phyloP scores from a whole-genome alignment of 768 basidiomycete genomes.

The Paxillus rubicundulus region DNA sequence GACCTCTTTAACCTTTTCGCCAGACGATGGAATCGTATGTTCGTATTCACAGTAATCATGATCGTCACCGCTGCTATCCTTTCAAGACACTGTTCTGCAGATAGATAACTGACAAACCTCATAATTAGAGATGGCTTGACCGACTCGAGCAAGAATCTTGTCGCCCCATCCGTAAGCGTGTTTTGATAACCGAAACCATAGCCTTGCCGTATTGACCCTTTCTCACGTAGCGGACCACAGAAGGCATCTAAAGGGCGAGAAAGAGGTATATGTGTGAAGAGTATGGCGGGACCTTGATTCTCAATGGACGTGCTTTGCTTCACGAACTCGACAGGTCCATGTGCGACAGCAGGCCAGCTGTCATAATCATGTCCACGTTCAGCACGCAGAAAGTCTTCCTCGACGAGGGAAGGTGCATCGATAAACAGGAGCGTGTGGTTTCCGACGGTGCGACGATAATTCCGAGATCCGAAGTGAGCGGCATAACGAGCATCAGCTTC shows the following conservation, averaged over 20 bases:
- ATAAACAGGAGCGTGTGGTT: slow-evolving; percentile 73
- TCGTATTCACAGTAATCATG: slow-evolving; percentile 91
- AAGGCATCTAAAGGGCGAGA: slow-evolving; percentile 60
- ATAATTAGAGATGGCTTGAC: slow-evolving; percentile 70
- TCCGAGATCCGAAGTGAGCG: slow-evolving; percentile 75
- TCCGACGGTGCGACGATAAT: slow-evolving; percentile 58
- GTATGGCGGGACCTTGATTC: slow-evolving; percentile 50
- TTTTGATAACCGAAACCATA: slow-evolving; percentile 85
- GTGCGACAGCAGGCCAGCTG: slow-evolving; percentile 46
- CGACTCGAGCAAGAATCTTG: slow-evolving; percentile 60
- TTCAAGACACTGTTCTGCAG: slow-evolving; percentile 2
- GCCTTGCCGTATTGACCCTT: slow-evolving; percentile 68
- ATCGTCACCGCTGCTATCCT: slow-evolving; percentile 72
- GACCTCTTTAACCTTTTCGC: slow-evolving; percentile 57
- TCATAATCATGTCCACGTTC: slow-evolving; percentile 39
- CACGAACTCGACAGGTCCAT: slow-evolving; percentile 55
- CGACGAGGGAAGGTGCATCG: slow-evolving; percentile 70
- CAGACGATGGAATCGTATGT: slow-evolving; percentile 36
- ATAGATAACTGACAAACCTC: slow-evolving; percentile 48
- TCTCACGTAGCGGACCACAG: slow-evolving; percentile 81
- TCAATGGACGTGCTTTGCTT: slow-evolving; percentile 34
- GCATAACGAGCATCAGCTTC: slow-evolving; percentile 55
- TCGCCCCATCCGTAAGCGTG: slow-evolving; percentile 64
- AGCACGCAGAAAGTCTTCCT: slow-evolving; percentile 63
- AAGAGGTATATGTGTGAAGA: slow-evolving; percentile 90